Conservation (phyloP, 768 basidiomycete species). For the Kwoniella pini region DNA sequence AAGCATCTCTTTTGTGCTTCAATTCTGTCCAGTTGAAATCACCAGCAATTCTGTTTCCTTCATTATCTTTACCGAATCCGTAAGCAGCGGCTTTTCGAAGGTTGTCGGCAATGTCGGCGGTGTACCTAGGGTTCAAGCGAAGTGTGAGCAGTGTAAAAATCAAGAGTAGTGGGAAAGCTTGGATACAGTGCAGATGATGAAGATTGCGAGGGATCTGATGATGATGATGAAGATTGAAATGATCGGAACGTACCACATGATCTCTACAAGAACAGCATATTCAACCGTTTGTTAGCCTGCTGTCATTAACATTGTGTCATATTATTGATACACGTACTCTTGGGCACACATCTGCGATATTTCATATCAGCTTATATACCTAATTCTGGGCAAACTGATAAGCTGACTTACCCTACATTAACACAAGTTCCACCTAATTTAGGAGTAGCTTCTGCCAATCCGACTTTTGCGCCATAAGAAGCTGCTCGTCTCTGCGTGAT, state of each 20-base stretch:
- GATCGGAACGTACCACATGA: constrained; percentile 90
- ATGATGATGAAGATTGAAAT: not conserved
- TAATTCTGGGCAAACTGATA: not conserved
- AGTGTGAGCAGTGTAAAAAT: not conserved
- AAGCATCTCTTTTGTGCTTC: constrained; percentile 93
- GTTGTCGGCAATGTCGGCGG: constrained; percentile 69
- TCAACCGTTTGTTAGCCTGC: not conserved
- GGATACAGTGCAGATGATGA: not conserved
- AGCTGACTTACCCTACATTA: constrained; percentile 69
- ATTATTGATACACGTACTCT: constrained; percentile 61
- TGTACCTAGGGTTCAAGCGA: constrained; percentile 33
- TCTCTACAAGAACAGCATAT: constrained; percentile 58
- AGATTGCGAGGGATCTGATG: not conserved
- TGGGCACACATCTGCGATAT: constrained; percentile 83
- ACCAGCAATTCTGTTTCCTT: constrained; percentile 57
- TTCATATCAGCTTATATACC: constrained; percentile 43
- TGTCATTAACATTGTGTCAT: not conserved
- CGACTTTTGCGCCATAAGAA: constrained; percentile 87
- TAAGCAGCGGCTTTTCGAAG: constrained; percentile 69
- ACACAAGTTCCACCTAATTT: constrained; percentile 93
- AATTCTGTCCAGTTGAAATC: constrained; percentile 84
- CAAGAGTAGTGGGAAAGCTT: too few relatives aligned
- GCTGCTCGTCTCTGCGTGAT: constrained; percentile 77
- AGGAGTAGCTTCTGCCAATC: constrained; percentile 75
- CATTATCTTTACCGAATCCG: constrained; percentile 59